Evolutionary conservation across 495 filamentous ascomycete species (phyloP).

Genomic region (Penicillium robsamsonii): DNA sequence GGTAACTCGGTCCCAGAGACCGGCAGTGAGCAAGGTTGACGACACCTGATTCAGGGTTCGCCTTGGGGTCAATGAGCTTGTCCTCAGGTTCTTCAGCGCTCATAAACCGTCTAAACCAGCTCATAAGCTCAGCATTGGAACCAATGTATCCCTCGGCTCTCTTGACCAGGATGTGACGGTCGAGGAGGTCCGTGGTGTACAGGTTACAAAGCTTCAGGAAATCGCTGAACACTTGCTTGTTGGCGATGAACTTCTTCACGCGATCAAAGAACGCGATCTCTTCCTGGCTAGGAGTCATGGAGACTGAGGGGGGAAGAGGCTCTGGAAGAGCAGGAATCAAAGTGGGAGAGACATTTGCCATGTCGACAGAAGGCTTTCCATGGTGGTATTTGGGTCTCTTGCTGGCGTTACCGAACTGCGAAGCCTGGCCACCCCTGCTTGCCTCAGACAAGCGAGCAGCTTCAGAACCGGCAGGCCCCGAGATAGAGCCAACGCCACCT

Average conservation of each 20-base stretch:
- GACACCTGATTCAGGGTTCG: slow-evolving; percentile 66
- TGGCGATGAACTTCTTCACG: slow-evolving; percentile 92
- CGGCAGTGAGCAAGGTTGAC: slow-evolving; percentile 92
- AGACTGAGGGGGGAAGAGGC: slow-evolving; percentile 68
- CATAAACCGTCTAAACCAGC: slow-evolving; percentile 80
- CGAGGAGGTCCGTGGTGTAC: slow-evolving; percentile 86
- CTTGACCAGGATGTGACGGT: slow-evolving; percentile 72
- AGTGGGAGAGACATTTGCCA: slow-evolving; percentile 75
- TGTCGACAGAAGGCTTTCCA: slow-evolving; percentile 63
- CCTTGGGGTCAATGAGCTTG: slow-evolving; percentile 73
- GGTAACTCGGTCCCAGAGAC: slow-evolving; percentile 89
- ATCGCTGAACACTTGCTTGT: slow-evolving; percentile 87
- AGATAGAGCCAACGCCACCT: slow-evolving; percentile 32
- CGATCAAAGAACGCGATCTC: slow-evolving; percentile 93
- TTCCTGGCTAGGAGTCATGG: slow-evolving; percentile 61
- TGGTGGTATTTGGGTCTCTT: slow-evolving; percentile 65
- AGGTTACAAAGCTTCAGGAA: slow-evolving; percentile 95
- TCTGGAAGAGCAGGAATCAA: slow-evolving; percentile 84
- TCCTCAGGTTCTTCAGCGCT: slow-evolving; percentile 65
- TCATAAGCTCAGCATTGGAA: slow-evolving; percentile 79
- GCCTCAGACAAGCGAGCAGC: slow-evolving; percentile 38
- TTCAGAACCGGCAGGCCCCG: slow-evolving; percentile 35
- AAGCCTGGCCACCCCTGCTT: slow-evolving; percentile 29
- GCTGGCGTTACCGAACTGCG: slow-evolving; percentile 46
- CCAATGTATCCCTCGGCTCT: slow-evolving; percentile 85